Evolutionary conservation across 2,329 filamentous ascomycete species (phyloP).

Genomic region (Spiromastix sp.): DNA sequence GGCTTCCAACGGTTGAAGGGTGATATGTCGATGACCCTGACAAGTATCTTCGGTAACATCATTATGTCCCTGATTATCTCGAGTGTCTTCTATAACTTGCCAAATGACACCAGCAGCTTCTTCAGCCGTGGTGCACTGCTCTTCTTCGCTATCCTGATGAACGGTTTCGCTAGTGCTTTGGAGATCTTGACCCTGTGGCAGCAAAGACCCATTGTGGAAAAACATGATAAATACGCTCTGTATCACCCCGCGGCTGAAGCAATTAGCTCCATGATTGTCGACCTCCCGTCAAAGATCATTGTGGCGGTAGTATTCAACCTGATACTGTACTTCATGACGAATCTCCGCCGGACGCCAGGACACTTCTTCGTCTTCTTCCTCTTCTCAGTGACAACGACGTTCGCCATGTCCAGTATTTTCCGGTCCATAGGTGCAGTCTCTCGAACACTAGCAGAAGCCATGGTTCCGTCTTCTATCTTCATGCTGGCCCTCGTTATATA

Average conservation of each 20-base stretch:
- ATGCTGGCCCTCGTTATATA: slow-evolving; percentile 37
- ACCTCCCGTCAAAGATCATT: slow-evolving; percentile 69
- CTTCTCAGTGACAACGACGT: slow-evolving; percentile 60
- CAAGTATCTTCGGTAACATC: slow-evolving; percentile 57
- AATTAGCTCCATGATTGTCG: slow-evolving; percentile 67
- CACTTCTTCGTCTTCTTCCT: slow-evolving; percentile 81
- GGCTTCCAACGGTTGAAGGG: slow-evolving; percentile 66
- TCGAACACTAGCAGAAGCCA: slow-evolving; percentile 61
- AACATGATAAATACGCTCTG: slow-evolving; percentile 74
- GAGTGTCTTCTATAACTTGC: slow-evolving; percentile 71
- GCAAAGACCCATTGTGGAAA: slow-evolving; percentile 86
- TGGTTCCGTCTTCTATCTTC: slow-evolving; percentile 46
- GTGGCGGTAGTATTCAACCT: slow-evolving; percentile 70
- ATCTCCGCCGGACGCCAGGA: slow-evolving; percentile 61
- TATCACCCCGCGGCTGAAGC: slow-evolving; percentile 81
- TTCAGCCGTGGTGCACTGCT: slow-evolving; percentile 68
- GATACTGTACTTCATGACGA: slow-evolving; percentile 77
- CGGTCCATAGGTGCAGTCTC: slow-evolving; percentile 66
- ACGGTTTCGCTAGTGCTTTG: slow-evolving; percentile 69
- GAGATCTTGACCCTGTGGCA: slow-evolving; percentile 77
- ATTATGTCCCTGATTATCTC: slow-evolving; percentile 67
- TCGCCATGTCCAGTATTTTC: slow-evolving; percentile 82
- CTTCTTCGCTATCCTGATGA: slow-evolving; percentile 82
- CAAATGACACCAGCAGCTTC: slow-evolving; percentile 57
- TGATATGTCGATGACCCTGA: slow-evolving; percentile 65